These are phyloP conservation scores for Coniochaeta sp. DNA, from an alignment of 2,329 filamentous ascomycete genomes.

Conservation along the genomic window DNA sequence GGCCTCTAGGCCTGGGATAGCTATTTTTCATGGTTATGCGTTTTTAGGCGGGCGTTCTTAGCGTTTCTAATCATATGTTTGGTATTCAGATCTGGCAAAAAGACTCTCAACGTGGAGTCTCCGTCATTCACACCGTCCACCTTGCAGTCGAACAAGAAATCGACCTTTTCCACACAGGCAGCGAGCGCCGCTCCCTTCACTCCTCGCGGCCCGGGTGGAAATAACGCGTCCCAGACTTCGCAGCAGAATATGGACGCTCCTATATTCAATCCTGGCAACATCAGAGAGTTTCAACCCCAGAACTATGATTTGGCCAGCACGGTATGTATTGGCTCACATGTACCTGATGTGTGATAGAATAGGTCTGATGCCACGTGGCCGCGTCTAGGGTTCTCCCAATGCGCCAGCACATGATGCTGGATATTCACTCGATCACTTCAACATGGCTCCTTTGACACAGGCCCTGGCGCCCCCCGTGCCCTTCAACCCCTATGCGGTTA, in stretches of 20 bases:
- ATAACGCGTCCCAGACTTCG: slow-evolving; percentile 29
- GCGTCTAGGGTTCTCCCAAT: slow-evolving; percentile 25
- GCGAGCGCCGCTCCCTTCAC: slow-evolving; percentile 85
- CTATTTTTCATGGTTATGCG: not conserved
- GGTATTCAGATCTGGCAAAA: slow-evolving; percentile 46
- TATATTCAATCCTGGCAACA: slow-evolving; percentile 47
- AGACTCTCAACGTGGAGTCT: slow-evolving; percentile 88
- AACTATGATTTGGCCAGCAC: slow-evolving; percentile 41
- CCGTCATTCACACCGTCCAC: slow-evolving; percentile 80
- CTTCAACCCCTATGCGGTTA: slow-evolving; percentile 66
- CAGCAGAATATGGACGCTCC: slow-evolving; percentile 15
- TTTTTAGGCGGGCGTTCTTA: not conserved
- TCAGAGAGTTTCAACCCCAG: slow-evolving; percentile 53
- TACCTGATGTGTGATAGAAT: not conserved
- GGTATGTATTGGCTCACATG: slow-evolving; percentile 25
- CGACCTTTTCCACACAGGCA: slow-evolving; percentile 79
- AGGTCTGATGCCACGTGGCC: slow-evolving; percentile 1
- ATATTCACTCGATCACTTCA: slow-evolving; percentile 56
- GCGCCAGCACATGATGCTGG: slow-evolving; percentile 40
- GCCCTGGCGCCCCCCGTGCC: slow-evolving; percentile 39
- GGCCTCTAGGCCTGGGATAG: not conserved
- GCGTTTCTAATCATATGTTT: slow-evolving; percentile 15
- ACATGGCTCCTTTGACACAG: slow-evolving; percentile 48
- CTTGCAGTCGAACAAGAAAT: slow-evolving; percentile 49
- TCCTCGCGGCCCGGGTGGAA: slow-evolving; percentile 51